phyloP scores from a whole-genome alignment of 73 alveolate species.

The Effrenium voratum region DNA sequence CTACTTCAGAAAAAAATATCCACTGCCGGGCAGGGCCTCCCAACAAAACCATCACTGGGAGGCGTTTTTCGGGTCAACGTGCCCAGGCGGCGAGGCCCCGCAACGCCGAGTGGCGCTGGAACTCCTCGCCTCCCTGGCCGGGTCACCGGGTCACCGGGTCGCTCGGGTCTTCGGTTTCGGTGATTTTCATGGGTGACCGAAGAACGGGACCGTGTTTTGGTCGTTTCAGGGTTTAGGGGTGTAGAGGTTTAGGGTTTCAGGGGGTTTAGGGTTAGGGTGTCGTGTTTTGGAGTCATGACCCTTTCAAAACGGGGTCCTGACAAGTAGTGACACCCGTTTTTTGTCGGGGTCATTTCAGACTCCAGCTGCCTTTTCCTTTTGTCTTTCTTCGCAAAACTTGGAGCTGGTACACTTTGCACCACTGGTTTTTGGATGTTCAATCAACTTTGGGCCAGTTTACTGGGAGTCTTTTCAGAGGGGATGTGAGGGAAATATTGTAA shows the following conservation, averaged over 20 bases:
- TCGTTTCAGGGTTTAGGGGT: not conserved
- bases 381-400: too few relatives aligned
- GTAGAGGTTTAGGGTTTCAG: not conserved
- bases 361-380: too few relatives aligned
- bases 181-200: not conserved
- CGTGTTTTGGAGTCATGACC: not conserved
- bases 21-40: too few relatives aligned
- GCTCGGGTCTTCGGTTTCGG: not conserved
- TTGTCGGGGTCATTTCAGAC: too few relatives aligned
- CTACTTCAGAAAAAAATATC: too few relatives aligned
- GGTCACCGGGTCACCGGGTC: not conserved
- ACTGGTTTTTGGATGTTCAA: too few relatives aligned
- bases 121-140: constrained; percentile 54
- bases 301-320: not conserved
- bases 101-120: constrained; percentile 75
- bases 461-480: too few relatives aligned
- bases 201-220: not conserved
- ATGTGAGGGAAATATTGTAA: too few relatives aligned
- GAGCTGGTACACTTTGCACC: too few relatives aligned
- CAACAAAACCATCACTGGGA: too few relatives aligned
- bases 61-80: too few relatives aligned
- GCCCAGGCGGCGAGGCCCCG: constrained; percentile 30
- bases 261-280: not conserved
- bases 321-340: not conserved
- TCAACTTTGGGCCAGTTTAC: too few relatives aligned